These are phyloP conservation scores for Croton laevigatus DNA, from an alignment of 441 rosid genomes.

Conservation along the genomic window DNA sequence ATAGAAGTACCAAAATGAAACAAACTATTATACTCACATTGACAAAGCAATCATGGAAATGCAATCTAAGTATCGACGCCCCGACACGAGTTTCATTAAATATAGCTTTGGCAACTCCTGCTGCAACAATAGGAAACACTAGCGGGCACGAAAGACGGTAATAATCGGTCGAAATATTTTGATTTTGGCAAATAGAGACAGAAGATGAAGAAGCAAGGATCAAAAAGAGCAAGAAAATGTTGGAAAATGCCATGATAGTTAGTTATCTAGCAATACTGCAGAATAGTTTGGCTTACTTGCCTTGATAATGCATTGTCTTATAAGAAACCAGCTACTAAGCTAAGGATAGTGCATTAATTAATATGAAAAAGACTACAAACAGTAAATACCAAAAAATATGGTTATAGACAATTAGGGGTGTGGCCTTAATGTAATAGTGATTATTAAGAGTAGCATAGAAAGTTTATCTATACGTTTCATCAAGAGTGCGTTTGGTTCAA, in stretches of 20 bases:
- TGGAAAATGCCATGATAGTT: background rate
- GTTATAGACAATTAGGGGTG: too few relatives aligned
- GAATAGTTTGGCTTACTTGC: too few relatives aligned
- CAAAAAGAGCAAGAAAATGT: slow-evolving; percentile 9
- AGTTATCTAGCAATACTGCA: background rate
- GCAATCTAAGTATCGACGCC: slow-evolving; percentile 44
- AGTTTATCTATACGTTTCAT: too few relatives aligned
- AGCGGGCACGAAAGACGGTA: slow-evolving; percentile 28
- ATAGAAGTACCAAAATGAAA: background rate
- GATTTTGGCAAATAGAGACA: slow-evolving; percentile 18
- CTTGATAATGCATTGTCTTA: too few relatives aligned
- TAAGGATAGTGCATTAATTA: too few relatives aligned
- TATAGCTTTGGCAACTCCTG: slow-evolving; percentile 25
- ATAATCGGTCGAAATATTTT: slow-evolving; percentile 15
- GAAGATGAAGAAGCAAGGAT: slow-evolving; percentile 11
- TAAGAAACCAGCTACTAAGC: too few relatives aligned
- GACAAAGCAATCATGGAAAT: slow-evolving; percentile 51
- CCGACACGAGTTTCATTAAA: slow-evolving; percentile 32
- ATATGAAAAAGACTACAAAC: too few relatives aligned
- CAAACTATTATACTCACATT: slow-evolving; percentile 23
- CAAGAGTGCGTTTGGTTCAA: too few relatives aligned
- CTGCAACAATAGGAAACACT: slow-evolving; percentile 21
- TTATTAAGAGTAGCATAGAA: too few relatives aligned
- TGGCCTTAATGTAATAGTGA: too few relatives aligned
- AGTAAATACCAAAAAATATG: too few relatives aligned